These are phyloP conservation scores for Plasmodium fragile DNA, from an alignment of 169 alveolate genomes.

Conservation along the genomic window DNA sequence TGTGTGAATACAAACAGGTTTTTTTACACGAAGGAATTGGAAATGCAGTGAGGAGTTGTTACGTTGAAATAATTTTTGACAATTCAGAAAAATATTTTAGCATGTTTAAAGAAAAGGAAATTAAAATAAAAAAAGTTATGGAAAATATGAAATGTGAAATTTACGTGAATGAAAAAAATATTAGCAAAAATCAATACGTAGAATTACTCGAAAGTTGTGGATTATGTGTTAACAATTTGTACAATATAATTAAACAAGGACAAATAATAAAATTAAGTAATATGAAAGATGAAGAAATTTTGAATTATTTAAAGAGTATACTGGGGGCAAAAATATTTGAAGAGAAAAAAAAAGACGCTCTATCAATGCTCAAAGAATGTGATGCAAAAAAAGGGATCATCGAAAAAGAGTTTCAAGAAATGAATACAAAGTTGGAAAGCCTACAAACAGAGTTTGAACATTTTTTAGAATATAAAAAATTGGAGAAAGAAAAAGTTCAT, in stretches of 20 bases:
- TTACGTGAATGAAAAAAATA: slow-evolving; percentile 66
- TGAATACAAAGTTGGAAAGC: slow-evolving; percentile 77
- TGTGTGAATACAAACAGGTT: slow-evolving; percentile 69
- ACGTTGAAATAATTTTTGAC: slow-evolving; percentile 67
- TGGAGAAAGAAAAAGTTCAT: slow-evolving; percentile 75
- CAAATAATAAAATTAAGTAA: slow-evolving; percentile 72
- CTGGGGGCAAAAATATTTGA: slow-evolving; percentile 74
- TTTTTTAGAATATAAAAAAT: slow-evolving; percentile 73
- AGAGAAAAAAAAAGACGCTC: slow-evolving; percentile 75
- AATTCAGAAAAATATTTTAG: slow-evolving; percentile 73
- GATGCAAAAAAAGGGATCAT: slow-evolving; percentile 78
- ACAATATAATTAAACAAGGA: slow-evolving; percentile 72
- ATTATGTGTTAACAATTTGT: slow-evolving; percentile 59
- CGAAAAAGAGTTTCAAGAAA: slow-evolving; percentile 80
- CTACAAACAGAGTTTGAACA: slow-evolving; percentile 79
- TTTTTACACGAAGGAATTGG: slow-evolving; percentile 74
- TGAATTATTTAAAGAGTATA: slow-evolving; percentile 68
- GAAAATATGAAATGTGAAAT: slow-evolving; percentile 77
- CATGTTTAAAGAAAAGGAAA: slow-evolving; percentile 72
- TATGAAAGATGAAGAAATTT: slow-evolving; percentile 71
- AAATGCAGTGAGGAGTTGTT: slow-evolving; percentile 68
- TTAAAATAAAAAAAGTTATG: slow-evolving; percentile 71
- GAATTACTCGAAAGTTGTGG: slow-evolving; percentile 75
- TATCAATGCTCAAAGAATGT: slow-evolving; percentile 79
- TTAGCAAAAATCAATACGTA: slow-evolving; percentile 74